Evolutionary conservation across 805 yeast species (phyloP), one percentile per base, ranked within the genome.

Genomic region (Wickerhamomyces pijperi): DNA sequence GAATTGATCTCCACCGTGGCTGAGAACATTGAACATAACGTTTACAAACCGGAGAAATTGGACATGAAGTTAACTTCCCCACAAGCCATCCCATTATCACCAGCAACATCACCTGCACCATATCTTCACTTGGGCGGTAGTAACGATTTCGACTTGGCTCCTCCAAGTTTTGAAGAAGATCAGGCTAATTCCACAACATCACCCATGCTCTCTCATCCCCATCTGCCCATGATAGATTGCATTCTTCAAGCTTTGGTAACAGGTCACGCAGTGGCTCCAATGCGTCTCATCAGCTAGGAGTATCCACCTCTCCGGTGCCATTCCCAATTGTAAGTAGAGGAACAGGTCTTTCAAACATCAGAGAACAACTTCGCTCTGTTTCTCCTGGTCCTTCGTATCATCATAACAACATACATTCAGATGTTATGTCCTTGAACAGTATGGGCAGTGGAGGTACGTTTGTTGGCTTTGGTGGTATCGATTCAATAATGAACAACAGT

Each of bases 81-180:
- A 2, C 87, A 76, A 44, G 86, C 84, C 4, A 52, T 68, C 35
- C 85, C 85, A 3, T 59, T 65, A 19, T 72, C 81, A 1, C 77
- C 78, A 6, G 47, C 74, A 16, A 45, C 59, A 3, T 64, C 74
- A 2, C 54, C 73, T 5, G 56, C 58, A 11, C 61, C 70, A 28
- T 14, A 7, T 5, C 5, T 25, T 25, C n/a, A 14, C 4, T 25
- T 8, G 9, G n/a, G n/a, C n/a, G 29, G 14, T 25, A 11, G 5
- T 4, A 12, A 12, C n/a, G 29, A 13, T 25, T 25, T 8, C 14
- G n/a, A 25, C 29, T 11, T 8, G n/a, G 29, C 9, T 11, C 29
- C 29, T 25, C 29, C 29, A 25, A 25, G 29, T 13, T 25, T 25
- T 25, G 29, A 25, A 11, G 29, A 25, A 12, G 14, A 25, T 12